Evolutionary conservation across 2,329 filamentous ascomycete genomes (phyloP), one percentile per base, ranked within the genome.

Genomic region (Neonectria magnoliae): DNA sequence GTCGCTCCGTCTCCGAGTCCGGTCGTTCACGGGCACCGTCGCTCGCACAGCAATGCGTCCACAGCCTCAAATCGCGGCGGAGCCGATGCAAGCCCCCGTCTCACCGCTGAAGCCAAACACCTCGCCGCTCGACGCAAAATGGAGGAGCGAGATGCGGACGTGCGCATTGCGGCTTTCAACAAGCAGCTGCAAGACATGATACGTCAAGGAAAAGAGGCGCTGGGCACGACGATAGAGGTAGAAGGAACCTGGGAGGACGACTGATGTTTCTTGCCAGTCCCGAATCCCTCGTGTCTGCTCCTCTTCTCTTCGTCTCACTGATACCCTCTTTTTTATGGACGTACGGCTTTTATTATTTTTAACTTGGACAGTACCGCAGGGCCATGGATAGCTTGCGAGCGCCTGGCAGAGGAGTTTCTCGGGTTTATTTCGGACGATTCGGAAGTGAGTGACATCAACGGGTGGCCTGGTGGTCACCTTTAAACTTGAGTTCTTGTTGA

Each of bases 161-260:
- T 90, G 47, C 90, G 91, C 57, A 91, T 98, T 71, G 89, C 89
- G 53, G 88, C 91, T 27, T 89, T 98, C 79, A 97, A 96, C 76
- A 85, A 88, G 52, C 89, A 92, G 71, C 82, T 98, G 52, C 88
- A 92, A 75, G 91, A 90, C 36, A 93, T 99, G 91, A 97, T 99
- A 59, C 86, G 90, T 2, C 91, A 98, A 78, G 96, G 94, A 1
- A 91, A 91, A 71, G 91, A 96, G 77, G 96, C 96, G 2, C 80
- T 99, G 18, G 94, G 91, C 2, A 92, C 91, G 20, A 91, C 83
- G 44, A 83, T 93, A 54, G 89, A 92, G 74, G 84, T 93, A 41
- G 81, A 76, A 18, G 75, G 71, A 18, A 78, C 73, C 41, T 84
- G 82, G 80, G 81, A 83, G 56, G 83, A 83, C 41, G 71, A 80